A percentile compares a stretch with the other conserved stretches of the same genome.
Evolutionary conservation across 192 early-diverging fungal species (phyloP).

Genomic region (Chytriomyces sp.): DNA sequence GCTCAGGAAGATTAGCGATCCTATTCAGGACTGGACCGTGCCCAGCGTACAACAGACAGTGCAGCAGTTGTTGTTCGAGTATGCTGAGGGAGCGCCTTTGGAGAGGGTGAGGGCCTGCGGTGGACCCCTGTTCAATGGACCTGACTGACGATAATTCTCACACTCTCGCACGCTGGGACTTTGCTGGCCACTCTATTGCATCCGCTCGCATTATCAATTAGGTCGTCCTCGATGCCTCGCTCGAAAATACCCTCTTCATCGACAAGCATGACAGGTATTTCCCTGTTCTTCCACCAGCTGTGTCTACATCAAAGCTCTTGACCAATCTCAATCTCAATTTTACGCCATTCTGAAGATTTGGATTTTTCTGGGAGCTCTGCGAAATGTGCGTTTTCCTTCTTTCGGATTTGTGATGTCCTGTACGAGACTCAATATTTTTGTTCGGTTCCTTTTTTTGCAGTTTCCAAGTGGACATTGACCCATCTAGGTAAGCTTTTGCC

Average conservation of each 20-base stretch:
- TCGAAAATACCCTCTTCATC: constrained; percentile 6
- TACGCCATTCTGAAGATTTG: constrained; percentile 12
- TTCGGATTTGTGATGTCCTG: not conserved
- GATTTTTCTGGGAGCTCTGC: constrained; percentile 24
- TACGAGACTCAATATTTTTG: not conserved
- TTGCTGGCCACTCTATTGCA: not conserved
- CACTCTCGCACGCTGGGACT: too few relatives aligned
- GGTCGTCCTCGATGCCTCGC: constrained; percentile 21
- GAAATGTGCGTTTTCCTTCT: constrained; percentile 15
- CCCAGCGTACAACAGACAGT: constrained; percentile 31
- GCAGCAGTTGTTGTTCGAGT: constrained; percentile 25
- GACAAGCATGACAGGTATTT: constrained; percentile 29
- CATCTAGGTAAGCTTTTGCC: constrained; percentile 5
- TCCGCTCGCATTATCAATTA: not conserved
- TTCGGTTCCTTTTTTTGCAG: not conserved
- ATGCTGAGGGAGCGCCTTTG: constrained; percentile 10
- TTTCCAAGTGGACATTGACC: constrained; percentile 29
- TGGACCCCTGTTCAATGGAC: too few relatives aligned
- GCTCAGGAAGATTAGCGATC: constrained; percentile 2
- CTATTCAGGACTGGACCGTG: constrained; percentile 27
- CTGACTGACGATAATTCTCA: too few relatives aligned
- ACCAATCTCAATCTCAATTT: not conserved
- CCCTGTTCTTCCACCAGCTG: not conserved
- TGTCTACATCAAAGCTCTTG: not conserved
- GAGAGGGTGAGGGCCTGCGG: not conserved